Evolutionary conservation across 2,329 filamentous ascomycete genomes (phyloP).

Genomic region (Domatiomyces catenatus): DNA sequence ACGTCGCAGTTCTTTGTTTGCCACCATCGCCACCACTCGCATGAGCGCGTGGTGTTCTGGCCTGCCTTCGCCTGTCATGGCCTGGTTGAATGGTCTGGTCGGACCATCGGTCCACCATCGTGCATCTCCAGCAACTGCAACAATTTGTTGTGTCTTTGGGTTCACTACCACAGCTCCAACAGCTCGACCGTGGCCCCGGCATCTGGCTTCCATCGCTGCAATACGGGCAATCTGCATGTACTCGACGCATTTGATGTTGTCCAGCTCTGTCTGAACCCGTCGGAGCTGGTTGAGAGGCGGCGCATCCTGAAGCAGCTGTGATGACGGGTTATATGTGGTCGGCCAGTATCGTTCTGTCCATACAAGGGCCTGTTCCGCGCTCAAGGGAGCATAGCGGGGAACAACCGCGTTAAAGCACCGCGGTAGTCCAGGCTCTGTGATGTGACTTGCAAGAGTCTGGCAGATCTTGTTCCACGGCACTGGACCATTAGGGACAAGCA

Average conservation of each 20-base stretch:
- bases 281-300: conserved; percentile 27
- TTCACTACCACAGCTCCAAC: conserved; percentile 33
- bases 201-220: conserved; percentile 25
- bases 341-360: conserved; percentile 31
- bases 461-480: conserved; percentile 17
- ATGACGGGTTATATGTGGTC: conserved; percentile 30
- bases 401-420: conserved; percentile 21
- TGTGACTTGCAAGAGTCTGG: conserved; percentile 22
- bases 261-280: conserved; percentile 22
- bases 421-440: conserved; percentile 24
- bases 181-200: conserved; percentile 24
- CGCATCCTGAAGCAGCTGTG: conserved; percentile 27
- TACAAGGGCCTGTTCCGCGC: conserved; percentile 24
- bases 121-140: conserved; percentile 31
- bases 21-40: conserved; percentile 29
- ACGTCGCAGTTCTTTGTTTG: conserved; percentile 24
- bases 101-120: conserved; percentile 19
- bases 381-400: conserved; percentile 28
- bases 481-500: conserved; percentile 27
- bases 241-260: conserved; percentile 19
- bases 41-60: conserved; percentile 33
- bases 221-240: conserved; percentile 27
- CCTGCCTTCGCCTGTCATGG: conserved; percentile 24
- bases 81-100: conserved; percentile 10
- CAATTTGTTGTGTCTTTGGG: conserved; percentile 25